Conservation (phyloP, 768 basidiomycete species). For the Mycena pura region DNA sequence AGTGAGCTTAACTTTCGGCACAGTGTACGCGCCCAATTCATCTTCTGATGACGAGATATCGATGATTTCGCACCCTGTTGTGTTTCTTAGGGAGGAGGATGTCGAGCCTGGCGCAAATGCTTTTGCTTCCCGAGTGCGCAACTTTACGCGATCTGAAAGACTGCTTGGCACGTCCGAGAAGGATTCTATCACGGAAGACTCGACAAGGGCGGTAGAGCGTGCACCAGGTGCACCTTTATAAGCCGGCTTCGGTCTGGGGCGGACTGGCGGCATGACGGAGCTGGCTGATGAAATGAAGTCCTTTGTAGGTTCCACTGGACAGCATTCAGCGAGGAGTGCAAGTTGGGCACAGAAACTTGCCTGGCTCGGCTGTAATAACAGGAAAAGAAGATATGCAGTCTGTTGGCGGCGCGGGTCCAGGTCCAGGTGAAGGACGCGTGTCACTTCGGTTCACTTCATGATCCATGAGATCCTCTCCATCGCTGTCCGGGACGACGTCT, state of each 20-base stretch:
- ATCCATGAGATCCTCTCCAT: conserved; percentile 20
- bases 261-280: conserved; percentile 5
- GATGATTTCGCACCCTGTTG: conserved; percentile 2
- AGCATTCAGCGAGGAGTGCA: background rate
- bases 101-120: background rate
- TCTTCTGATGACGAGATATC: conserved; percentile 20
- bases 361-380: background rate
- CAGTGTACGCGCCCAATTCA: conserved; percentile 3
- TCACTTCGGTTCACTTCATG: too few species aligned
- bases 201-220: background rate
- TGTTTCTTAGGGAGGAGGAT: background rate
- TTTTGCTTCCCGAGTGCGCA: background rate
- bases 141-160: conserved; percentile 24
- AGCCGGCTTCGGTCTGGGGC: conserved; percentile 18
- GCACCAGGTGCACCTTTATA: conserved; percentile 10
- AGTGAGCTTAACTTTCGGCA: background rate
- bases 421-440: too few species aligned
- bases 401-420: background rate
- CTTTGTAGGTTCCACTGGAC: conserved; percentile 13
- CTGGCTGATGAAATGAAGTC: conserved; percentile 18
- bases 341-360: background rate
- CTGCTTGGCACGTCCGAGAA: conserved; percentile 15
- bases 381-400: conserved; percentile 24
- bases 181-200: conserved; percentile 11
- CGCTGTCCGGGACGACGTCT: conserved; percentile 23